These are phyloP conservation scores for Nigrospora oryzae DNA, from an alignment of 2,329 filamentous ascomycete species.

Conservation along the genomic window DNA sequence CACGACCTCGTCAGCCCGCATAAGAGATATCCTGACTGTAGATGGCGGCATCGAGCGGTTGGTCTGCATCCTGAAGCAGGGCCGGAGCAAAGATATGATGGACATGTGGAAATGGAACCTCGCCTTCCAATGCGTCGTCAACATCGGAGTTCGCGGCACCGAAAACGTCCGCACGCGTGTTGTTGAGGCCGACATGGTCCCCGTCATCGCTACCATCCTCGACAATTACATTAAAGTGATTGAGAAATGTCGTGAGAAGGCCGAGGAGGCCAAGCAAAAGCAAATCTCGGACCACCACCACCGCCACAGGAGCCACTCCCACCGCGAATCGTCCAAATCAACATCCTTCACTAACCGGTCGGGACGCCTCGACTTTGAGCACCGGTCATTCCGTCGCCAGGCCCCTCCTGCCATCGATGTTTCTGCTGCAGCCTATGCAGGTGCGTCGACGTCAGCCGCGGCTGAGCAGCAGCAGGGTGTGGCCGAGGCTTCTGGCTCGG, in stretches of 20 bases:
- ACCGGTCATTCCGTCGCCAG: slow-evolving; percentile 62
- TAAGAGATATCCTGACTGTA: slow-evolving; percentile 94
- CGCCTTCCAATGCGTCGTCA: slow-evolving; percentile 97
- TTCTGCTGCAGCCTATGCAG: slow-evolving; percentile 39
- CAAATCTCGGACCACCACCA: slow-evolving; percentile 45
- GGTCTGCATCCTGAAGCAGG: slow-evolving; percentile 96
- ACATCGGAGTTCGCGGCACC: slow-evolving; percentile 93
- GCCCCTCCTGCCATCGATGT: slow-evolving; percentile 79
- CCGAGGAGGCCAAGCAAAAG: slow-evolving; percentile 73
- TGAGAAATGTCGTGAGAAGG: slow-evolving; percentile 81
- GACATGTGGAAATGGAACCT: slow-evolving; percentile 99
- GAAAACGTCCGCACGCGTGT: slow-evolving; percentile 90
- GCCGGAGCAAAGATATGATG: slow-evolving; percentile 96
- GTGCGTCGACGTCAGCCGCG: slow-evolving; percentile 30
- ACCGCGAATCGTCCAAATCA: slow-evolving; percentile 38
- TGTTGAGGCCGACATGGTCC: slow-evolving; percentile 98
- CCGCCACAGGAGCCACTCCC: slow-evolving; percentile 41
- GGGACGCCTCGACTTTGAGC: slow-evolving; percentile 45
- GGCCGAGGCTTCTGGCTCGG: slow-evolving; percentile 23
- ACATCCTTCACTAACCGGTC: slow-evolving; percentile 46
- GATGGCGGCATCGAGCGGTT: slow-evolving; percentile 96
- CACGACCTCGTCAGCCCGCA: slow-evolving; percentile 93
- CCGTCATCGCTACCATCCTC: slow-evolving; percentile 94
- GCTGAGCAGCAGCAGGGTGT: slow-evolving; percentile 24
- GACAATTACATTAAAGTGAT: slow-evolving; percentile 98